Evolutionary conservation across 805 yeast genomes (phyloP).

Genomic region (Suhomyces tanzawaensis): DNA sequence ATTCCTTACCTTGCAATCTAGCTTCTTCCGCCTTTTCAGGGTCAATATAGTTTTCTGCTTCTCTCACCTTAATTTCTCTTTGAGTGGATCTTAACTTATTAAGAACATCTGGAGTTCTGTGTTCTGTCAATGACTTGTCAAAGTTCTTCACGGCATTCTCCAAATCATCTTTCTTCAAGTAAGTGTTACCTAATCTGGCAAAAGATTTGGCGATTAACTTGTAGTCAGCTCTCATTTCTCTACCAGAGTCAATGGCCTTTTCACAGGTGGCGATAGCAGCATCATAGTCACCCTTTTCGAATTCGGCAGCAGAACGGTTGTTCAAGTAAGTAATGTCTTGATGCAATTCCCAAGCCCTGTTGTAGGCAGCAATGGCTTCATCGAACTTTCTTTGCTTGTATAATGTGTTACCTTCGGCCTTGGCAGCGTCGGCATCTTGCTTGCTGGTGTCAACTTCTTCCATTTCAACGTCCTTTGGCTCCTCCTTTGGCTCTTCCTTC

Average conservation of each 20-base stretch:
- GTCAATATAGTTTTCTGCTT: conserved; percentile 74
- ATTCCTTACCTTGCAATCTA: conserved; percentile 86
- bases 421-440: conserved; percentile 62
- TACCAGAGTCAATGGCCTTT: conserved; percentile 83
- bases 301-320: conserved; percentile 97
- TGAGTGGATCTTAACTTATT: conserved; percentile 85
- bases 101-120: conserved; percentile 91
- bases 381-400: conserved; percentile 88
- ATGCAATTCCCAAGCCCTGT: conserved; percentile 78
- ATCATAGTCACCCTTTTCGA: conserved; percentile 89
- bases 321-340: conserved; percentile 91
- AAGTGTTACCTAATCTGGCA: conserved; percentile 84
- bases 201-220: conserved; percentile 88
- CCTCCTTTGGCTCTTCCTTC: conserved; percentile 12
- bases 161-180: conserved; percentile 71
- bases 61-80: conserved; percentile 76
- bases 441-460: conserved; percentile 36
- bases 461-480: conserved; percentile 36
- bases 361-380: conserved; percentile 84
- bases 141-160: conserved; percentile 71
- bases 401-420: conserved; percentile 80
- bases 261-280: conserved; percentile 78
- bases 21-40: conserved; percentile 96
- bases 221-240: conserved; percentile 88
- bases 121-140: conserved; percentile 93